A percentile compares a stretch with the other conserved stretches of the same genome.
phyloP scores from a whole-genome alignment of 495 filamentous ascomycete genomes.

The Paragyromitra xinjiangensis region DNA sequence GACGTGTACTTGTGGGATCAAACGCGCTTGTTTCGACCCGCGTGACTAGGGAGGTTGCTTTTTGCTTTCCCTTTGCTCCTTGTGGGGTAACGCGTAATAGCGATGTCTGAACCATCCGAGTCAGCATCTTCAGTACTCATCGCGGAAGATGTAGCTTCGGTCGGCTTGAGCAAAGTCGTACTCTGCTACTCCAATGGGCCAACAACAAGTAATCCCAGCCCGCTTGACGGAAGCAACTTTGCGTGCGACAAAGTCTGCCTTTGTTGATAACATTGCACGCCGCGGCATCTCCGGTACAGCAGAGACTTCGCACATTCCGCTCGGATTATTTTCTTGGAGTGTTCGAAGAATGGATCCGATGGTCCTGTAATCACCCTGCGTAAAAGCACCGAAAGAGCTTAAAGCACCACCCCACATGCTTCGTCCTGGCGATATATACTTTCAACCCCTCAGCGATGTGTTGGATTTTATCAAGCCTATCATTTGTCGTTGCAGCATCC shows the following conservation, averaged over 20 bases:
- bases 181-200: too few relatives aligned
- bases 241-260: background rate
- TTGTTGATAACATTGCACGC: background rate
- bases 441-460: background rate
- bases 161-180: too few relatives aligned
- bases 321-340: background rate
- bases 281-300: background rate
- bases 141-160: too few relatives aligned
- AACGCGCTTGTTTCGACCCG: too few relatives aligned
- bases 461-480: background rate
- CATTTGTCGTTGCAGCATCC: slow-evolving; percentile 1
- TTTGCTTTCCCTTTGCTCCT: too few relatives aligned
- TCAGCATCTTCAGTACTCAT: too few relatives aligned
- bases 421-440: background rate
- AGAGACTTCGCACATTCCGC: background rate
- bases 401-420: background rate
- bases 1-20: too few relatives aligned
- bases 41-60: too few relatives aligned
- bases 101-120: too few relatives aligned
- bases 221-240: background rate
- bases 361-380: background rate
- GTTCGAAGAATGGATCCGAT: background rate
- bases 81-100: too few relatives aligned
- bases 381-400: background rate
- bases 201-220: background rate